Evolutionary conservation across 108 stramenopile genomes (phyloP), one percentile per base, ranked within the genome.

Genomic region (Nannochloropsis salina): DNA sequence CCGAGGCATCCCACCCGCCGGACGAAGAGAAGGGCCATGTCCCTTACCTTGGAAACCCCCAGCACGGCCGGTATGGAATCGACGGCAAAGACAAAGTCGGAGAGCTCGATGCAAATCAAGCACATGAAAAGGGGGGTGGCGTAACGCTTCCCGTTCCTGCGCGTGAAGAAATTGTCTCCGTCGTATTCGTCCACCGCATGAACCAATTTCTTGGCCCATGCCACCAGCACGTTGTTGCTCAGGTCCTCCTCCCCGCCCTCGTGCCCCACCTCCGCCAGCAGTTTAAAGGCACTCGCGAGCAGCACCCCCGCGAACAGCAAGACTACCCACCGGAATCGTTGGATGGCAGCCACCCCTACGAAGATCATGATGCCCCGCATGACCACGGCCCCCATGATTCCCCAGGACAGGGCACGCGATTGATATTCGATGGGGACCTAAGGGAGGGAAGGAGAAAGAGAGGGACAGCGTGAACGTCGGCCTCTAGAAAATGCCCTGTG

Each of bases 41-140:
- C 45, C n/a, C n/a, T 51, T 43, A 87, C 87, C 87, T 93, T 92
- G n/a, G 95, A 95, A 2, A 98, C 95, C 61, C 96, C 97, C 88
- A 97, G 95, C 9, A 96, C 96, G 41, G 97, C 96, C 9, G 97
- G 97, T 84, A 98, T 95, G 83, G 94, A 96, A 82, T 97, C 96
- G 41, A 97, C 95, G 10, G 96, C 97, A 91, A 98, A 98, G 9
- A 97, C 95, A 47, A 98, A 93, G 91, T 98, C 97, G 86, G 93
- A 93, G 42, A 96, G 93, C 92, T 98, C 97, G 22, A 98, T 92
- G 45, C 96, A 95, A 41, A 97, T 90, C 93, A 96, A 92, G 85
- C 96, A 97, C 80, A 97, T 92, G 81, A 98, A 93, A 84, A 98
- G 86, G 2, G 97, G 96, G 9, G 97, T 98, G 12, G 96, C 96